These are phyloP conservation scores for Helenozyma rhizophorensis DNA, from an alignment of 805 yeast genomes.

Conservation along the genomic window DNA sequence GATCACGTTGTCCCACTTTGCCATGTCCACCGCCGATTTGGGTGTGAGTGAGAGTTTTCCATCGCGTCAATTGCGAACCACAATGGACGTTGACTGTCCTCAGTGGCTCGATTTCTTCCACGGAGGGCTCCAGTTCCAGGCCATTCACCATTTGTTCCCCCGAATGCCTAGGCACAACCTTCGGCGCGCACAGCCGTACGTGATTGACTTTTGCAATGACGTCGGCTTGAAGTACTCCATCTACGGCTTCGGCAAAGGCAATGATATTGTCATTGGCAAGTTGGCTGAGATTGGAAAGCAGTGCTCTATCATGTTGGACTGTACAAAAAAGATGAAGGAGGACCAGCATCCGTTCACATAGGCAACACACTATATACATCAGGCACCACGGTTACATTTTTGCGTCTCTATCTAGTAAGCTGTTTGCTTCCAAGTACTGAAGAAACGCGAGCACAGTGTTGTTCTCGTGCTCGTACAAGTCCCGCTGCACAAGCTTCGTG, in stretches of 20 bases:
- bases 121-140: slow-evolving; percentile 91
- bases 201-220: slow-evolving; percentile 67
- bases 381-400: background rate
- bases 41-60: slow-evolving; percentile 78
- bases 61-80: slow-evolving; percentile 78
- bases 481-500: slow-evolving; percentile 32
- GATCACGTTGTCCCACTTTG: slow-evolving; percentile 84
- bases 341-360: slow-evolving; percentile 32
- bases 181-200: slow-evolving; percentile 66
- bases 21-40: slow-evolving; percentile 86
- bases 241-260: slow-evolving; percentile 80
- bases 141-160: slow-evolving; percentile 86
- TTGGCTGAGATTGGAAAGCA: slow-evolving; percentile 76
- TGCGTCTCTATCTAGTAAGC: slow-evolving; percentile 20
- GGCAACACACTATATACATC: background rate
- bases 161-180: slow-evolving; percentile 85
- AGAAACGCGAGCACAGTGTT: slow-evolving; percentile 36
- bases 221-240: slow-evolving; percentile 78
- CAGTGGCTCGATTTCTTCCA: slow-evolving; percentile 87
- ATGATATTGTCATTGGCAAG: slow-evolving; percentile 62
- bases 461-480: slow-evolving; percentile 38
- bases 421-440: slow-evolving; percentile 28
- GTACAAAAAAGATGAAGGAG: slow-evolving; percentile 58
- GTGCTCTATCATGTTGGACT: slow-evolving; percentile 69
- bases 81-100: slow-evolving; percentile 95